Base-by-base conservation (phyloP, 495 filamentous ascomycete genomes). In the Neurospora sp. region DNA sequence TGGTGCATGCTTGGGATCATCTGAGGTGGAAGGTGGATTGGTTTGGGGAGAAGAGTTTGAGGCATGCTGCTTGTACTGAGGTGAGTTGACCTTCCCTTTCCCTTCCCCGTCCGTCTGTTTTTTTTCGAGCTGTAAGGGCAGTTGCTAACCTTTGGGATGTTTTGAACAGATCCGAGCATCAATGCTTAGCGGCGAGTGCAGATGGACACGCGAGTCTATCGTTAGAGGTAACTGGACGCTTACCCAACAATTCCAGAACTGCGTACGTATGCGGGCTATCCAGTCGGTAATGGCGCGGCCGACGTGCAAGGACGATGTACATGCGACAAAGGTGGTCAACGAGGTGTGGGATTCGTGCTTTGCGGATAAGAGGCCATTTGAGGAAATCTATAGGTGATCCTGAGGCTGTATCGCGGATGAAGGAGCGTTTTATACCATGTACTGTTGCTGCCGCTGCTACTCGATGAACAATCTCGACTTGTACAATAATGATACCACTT, bases 321-420 rank as follows among this genome's bases (percentile, higher is more conserved):
- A 98, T 75, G 96, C 96, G 10, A 87, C 88, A 49, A 93, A 91
- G 82, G 90, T 96, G 44, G 93, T 99, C 71, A 96, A 97, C 82
- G 91, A 97, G 82, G 96, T 98, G 38, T 99, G 95, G 93, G 94
- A 97, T 76, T 97, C 94, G 76, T 98, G 96, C 82, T 98, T 97
- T 79, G 83, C 88, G 41, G 96, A 99, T 82, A 98, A 94, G 4
- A 85, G 96, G 75, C 96, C 96, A 11, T 99, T 99, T 82, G 93
- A 98, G 82, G 94, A 97, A 78, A 94, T 99, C 40, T 99, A 97
- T 81, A 89, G 93, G 84, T 99, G 82, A 91, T 38, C 42, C 18
- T 0, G 54, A 35, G 54, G 27, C 6, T 35, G 27, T 62, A 35
- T 35, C 54, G 54, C 54, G 12, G 54, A 62, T 35, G 54, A 27